Evolutionary conservation across 352 stramenopile genomes (phyloP), one percentile per base, ranked within the genome.

Genomic region (Phytophthora cactorum): DNA sequence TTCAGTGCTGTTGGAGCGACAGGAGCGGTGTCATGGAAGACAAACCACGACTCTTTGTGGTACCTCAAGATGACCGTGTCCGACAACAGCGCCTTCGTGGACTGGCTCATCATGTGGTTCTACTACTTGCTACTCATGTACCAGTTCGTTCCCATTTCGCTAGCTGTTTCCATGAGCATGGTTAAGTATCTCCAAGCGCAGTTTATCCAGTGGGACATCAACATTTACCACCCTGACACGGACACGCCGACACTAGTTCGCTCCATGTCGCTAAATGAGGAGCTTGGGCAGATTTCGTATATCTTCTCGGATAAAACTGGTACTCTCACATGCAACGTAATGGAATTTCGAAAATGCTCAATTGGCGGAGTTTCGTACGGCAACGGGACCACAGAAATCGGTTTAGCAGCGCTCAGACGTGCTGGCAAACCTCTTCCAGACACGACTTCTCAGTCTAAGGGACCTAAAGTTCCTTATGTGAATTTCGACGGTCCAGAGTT

Each of bases 271-370:
- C 84, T 99, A 31, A 98, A 97, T 53, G 95, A 97, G 72, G 93
- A 98, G 54, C 82, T 99, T 12, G 98, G 97, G 2, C 93, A 99
- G 82, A 97, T 99, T 49, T 91, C 97, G 29, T 99, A 99, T 66
- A 95, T 99, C 5, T 99, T 99, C 74, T 98, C 90, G 1, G 98
- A 99, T 79, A 99, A 99, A 69, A 99, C 98, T 2, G 98, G 98
- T n/a, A 99, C 98, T n/a, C 79, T 99, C 4, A 99, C 98, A 1
- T 98, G 96, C 72, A 99, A 99, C 77, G 84, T 99, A 5, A 99
- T 99, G 97, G 89, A 99, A 70, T 98, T 99, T 51, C 80, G 95
- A 29, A 97, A 97, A 59, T 98, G 94, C 60, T 95, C 90, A 1
- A 94, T 99, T 51, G 91, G 84, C 9, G 95, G 95, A 0, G 59